Base-by-base conservation (phyloP, 1,284 basidiomycete genomes). In the Abortiporus biennis region DNA sequence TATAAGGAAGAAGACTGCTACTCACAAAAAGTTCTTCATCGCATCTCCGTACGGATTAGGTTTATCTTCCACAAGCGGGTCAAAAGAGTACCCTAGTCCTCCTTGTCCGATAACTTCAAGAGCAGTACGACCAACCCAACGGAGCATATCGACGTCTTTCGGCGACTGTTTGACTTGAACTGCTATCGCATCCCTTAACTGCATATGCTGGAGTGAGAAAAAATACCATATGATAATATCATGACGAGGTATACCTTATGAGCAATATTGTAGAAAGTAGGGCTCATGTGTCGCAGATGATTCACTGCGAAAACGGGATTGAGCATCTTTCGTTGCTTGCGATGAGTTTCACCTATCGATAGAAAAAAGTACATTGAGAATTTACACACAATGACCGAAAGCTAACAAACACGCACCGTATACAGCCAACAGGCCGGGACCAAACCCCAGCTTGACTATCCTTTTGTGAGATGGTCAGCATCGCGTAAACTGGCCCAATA, bases 261-360 rank as follows among this genome's bases (percentile, higher is more conserved):
- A 6, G 56, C 53, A 17, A 63, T 52, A 13, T 53, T 40, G 42
- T 62, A 61, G 42, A 67, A 62, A 8, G 64, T 43, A 1, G 63
- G 63, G 12, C 58, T 53, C 40, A 64, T 52, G 29, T 57, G 52
- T 8, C 59, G 56, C 31, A 66, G 55, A 30, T 56, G 52, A 8
- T 51, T 48, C 6, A 54, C 52, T 5, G 61, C 58, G 43, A 67
- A 66, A 3, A 62, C 54, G 0, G 59, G 61, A 34, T 62, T 59
- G 19, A 67, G 51, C 31, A 65, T 49, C 37, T 61, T 58, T 5
- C 56, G 54, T 36, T 63, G 60, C 16, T 52, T 54, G 41, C 53
- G 57, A 46, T 64, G 61, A 17, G 57, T 54, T 12, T 54, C 48
- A 13, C 61, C 63, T 59, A 13, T 8, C 17, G n/a, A n/a, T n/a